A percentile compares a stretch with the other conserved stretches of the same genome.
phyloP scores from a whole-genome alignment of 75 land plant species.

The Sequoiadendron giganteum region DNA sequence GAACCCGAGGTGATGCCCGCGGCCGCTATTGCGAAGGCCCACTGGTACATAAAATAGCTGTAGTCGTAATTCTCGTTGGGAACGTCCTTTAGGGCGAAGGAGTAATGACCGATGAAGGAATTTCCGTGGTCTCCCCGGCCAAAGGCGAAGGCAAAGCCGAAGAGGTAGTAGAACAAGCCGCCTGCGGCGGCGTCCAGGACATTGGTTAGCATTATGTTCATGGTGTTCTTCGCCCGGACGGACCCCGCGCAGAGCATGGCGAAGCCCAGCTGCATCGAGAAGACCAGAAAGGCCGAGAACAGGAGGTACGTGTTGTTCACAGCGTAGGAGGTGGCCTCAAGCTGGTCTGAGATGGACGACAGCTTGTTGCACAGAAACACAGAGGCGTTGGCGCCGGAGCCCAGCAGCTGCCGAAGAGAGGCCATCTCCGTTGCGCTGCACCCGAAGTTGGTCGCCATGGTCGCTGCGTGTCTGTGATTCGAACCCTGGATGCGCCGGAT shows the following conservation, averaged over 20 bases:
- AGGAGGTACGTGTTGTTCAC: conserved; percentile 67
- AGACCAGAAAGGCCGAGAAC: conserved; percentile 81
- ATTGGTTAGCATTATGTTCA: conserved; percentile 86
- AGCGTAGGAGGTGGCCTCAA: conserved; percentile 43
- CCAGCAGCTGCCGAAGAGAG: conserved; percentile 14
- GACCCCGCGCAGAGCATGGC: conserved; percentile 85
- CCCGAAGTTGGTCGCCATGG: neutral
- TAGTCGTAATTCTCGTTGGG: conserved; percentile 39
- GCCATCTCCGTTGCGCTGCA: conserved; percentile 37
- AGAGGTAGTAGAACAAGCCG: conserved; percentile 64
- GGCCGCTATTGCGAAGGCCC: conserved; percentile 80
- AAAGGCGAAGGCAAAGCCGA: conserved; percentile 73
- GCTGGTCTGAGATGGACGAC: conserved; percentile 15
- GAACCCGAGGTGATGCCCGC: conserved; percentile 75
- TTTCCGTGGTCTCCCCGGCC: conserved; percentile 42
- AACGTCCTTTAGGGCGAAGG: conserved; percentile 40
- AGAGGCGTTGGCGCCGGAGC: conserved; percentile 25
- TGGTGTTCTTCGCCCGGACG: conserved; percentile 72
- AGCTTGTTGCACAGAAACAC: conserved; percentile 48
- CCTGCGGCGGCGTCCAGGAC: conserved; percentile 79
- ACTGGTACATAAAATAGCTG: conserved; percentile 70
- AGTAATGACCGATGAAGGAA: conserved; percentile 64
- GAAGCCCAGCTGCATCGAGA: conserved; percentile 86
- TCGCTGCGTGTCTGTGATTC: neutral
- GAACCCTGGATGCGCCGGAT: neutral